Evolutionary conservation across 2,329 filamentous ascomycete genomes (phyloP).

Genomic region (Amylocarpus encephaloides): DNA sequence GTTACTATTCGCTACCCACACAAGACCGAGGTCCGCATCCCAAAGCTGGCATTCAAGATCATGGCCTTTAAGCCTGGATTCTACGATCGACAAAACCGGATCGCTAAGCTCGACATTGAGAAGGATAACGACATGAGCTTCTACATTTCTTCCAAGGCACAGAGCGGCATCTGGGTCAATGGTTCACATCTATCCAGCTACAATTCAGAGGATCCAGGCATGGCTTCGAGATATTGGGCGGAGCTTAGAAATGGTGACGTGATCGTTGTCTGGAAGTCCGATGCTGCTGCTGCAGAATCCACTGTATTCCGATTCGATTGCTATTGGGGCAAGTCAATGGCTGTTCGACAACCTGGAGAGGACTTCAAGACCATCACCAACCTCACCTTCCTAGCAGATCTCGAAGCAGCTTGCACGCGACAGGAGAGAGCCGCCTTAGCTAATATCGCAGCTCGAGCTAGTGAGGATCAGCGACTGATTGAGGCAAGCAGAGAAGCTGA

Average conservation of each 20-base stretch:
- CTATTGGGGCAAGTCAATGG: slow-evolving; percentile 26
- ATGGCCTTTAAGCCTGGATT: slow-evolving; percentile 66
- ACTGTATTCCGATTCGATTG: slow-evolving; percentile 28
- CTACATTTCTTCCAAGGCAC: slow-evolving; percentile 74
- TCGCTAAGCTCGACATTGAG: slow-evolving; percentile 12
- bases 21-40: slow-evolving; percentile 61
- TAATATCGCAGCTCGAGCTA: slow-evolving; percentile 9
- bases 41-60: slow-evolving; percentile 75
- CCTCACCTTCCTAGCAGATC: slow-evolving; percentile 16
- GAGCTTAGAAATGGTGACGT: slow-evolving; percentile 71
- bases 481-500: neutral
- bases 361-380: slow-evolving; percentile 19
- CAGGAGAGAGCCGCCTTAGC: slow-evolving; percentile 19
- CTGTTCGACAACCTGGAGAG: slow-evolving; percentile 13
- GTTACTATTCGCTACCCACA: slow-evolving; percentile 65
- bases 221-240: slow-evolving; percentile 52
- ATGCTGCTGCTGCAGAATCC: slow-evolving; percentile 30
- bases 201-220: slow-evolving; percentile 46
- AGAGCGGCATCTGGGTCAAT: slow-evolving; percentile 71
- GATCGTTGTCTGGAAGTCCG: slow-evolving; percentile 62
- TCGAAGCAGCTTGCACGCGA: slow-evolving; percentile 22
- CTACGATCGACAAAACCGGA: slow-evolving; percentile 49
- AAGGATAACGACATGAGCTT: slow-evolving; percentile 44
- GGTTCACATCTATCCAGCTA: slow-evolving; percentile 55
- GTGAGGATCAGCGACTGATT: neutral